A percentile compares a stretch with the other conserved stretches of the same genome.
phyloP scores from a whole-genome alignment of 2,329 filamentous ascomycete species.

The Fonsecaea monophora region DNA sequence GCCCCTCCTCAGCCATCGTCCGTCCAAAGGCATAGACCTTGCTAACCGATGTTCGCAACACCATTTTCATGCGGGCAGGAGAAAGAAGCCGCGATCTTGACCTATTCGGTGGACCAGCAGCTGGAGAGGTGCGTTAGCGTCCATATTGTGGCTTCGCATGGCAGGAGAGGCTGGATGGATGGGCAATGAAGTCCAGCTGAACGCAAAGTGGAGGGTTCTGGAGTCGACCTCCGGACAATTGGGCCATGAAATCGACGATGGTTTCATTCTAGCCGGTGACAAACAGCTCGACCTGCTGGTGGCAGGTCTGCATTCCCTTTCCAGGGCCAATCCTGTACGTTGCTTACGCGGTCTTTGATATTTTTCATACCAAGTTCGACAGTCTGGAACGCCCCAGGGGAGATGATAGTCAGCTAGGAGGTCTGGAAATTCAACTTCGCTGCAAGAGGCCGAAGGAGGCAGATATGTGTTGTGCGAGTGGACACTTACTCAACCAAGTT shows the following conservation, averaged over 20 bases:
- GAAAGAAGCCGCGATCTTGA: not conserved
- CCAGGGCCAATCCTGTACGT: not conserved
- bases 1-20: not conserved
- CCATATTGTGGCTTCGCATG: not conserved
- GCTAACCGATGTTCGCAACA: not conserved
- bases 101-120: not conserved
- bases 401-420: not conserved
- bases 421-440: not conserved
- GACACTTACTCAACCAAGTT: conserved; percentile 66
- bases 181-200: not conserved
- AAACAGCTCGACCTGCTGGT: not conserved
- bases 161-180: not conserved
- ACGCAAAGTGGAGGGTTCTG: not conserved
- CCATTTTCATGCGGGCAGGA: not conserved
- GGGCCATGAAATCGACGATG: not conserved
- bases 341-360: not conserved
- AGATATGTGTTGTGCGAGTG: not conserved
- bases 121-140: not conserved
- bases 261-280: not conserved
- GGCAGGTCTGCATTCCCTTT: not conserved
- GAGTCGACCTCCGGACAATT: not conserved
- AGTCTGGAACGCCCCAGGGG: not conserved
- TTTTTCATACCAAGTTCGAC: not conserved
- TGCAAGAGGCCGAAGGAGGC: not conserved
- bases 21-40: not conserved